phyloP scores from a whole-genome alignment of 179 eudicot genomes.

The Patellifolia procumbens region DNA sequence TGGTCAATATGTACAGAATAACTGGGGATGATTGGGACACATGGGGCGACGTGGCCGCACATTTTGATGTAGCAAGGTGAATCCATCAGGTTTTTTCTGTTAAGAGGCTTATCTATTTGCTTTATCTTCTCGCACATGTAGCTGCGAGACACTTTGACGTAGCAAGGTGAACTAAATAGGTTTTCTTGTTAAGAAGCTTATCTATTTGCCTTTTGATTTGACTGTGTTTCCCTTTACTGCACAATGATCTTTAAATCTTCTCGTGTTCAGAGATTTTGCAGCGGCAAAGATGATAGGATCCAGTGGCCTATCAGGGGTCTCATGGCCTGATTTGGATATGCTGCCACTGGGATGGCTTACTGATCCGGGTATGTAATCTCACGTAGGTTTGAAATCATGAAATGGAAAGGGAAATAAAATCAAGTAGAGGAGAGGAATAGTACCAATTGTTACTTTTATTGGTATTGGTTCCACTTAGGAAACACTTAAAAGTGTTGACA shows the following conservation, averaged over 20 bases:
- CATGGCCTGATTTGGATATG: constrained; percentile 99
- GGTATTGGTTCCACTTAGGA: too few relatives aligned
- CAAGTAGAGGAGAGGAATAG: too few relatives aligned
- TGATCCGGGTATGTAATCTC: constrained; percentile 53
- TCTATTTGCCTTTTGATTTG: too few relatives aligned
- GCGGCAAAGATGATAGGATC: constrained; percentile 78
- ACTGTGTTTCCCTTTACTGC: background rate
- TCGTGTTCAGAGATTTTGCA: constrained; percentile 57
- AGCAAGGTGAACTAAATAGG: too few relatives aligned
- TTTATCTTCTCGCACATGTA: background rate
- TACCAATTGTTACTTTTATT: too few relatives aligned
- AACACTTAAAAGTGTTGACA: too few relatives aligned
- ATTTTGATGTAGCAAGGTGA: constrained; percentile 74
- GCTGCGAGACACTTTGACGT: too few relatives aligned
- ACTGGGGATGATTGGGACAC: constrained; percentile 98
- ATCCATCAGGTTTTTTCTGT: background rate
- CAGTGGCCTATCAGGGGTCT: constrained; percentile 63
- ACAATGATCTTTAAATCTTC: background rate
- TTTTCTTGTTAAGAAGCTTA: too few relatives aligned
- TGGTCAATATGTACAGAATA: constrained; percentile 87
- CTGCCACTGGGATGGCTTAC: constrained; percentile 96
- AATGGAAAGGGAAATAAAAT: too few relatives aligned
- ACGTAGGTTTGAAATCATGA: too few relatives aligned
- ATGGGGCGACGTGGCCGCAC: constrained; percentile 83
- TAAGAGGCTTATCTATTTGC: background rate